Conservation (phyloP, 1,284 basidiomycete species). For the Somion occarium region DNA sequence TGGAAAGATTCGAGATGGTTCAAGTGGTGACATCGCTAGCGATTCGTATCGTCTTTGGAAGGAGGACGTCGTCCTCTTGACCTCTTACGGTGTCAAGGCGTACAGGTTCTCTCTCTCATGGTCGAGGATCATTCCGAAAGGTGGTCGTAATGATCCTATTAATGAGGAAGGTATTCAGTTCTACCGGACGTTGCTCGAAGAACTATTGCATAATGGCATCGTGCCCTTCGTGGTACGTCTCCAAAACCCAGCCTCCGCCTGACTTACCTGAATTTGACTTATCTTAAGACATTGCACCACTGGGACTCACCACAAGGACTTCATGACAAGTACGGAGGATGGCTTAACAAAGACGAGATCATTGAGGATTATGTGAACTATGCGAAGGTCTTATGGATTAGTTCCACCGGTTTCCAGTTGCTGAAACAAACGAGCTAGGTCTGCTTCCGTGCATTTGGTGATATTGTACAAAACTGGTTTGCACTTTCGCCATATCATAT, state of each 20-base stretch:
- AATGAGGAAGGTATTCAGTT: slow-evolving; percentile 63
- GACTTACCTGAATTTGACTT: not conserved
- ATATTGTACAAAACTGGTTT: slow-evolving; percentile 71
- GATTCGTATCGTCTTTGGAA: slow-evolving; percentile 66
- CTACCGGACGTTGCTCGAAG: slow-evolving; percentile 62
- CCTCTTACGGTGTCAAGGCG: slow-evolving; percentile 31
- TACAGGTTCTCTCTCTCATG: slow-evolving; percentile 66
- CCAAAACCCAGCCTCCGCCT: not conserved
- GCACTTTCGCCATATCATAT: slow-evolving; percentile 9
- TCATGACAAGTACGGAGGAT: slow-evolving; percentile 69
- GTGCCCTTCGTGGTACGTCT: slow-evolving; percentile 60
- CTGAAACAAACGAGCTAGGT: slow-evolving; percentile 28
- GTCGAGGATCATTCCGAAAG: slow-evolving; percentile 69
- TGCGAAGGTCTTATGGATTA: slow-evolving; percentile 35
- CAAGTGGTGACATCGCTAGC: slow-evolving; percentile 62
- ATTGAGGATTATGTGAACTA: slow-evolving; percentile 62
- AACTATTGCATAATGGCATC: slow-evolving; percentile 55
- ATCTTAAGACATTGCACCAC: slow-evolving; percentile 62
- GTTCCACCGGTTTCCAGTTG: not conserved
- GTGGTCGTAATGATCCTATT: slow-evolving; percentile 62
- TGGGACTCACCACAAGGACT: slow-evolving; percentile 75
- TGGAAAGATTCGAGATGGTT: slow-evolving; percentile 60
- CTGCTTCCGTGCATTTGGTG: slow-evolving; percentile 69
- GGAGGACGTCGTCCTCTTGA: slow-evolving; percentile 63
- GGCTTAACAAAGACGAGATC: slow-evolving; percentile 62